phyloP scores from a whole-genome alignment of 495 filamentous ascomycete genomes.

The Cercophora scortea region DNA sequence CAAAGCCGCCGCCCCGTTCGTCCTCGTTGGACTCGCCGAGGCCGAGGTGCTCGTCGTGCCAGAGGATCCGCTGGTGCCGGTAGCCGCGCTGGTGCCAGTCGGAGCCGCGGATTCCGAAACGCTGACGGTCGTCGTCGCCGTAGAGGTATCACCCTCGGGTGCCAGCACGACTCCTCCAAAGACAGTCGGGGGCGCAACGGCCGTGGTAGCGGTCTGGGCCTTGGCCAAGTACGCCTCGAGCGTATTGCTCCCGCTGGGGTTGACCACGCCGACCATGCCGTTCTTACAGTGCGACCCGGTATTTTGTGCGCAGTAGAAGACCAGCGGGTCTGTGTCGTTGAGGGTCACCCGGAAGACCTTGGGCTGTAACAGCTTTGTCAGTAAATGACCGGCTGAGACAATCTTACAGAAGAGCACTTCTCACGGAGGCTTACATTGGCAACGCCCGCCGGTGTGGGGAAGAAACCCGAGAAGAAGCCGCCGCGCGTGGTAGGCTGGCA shows the following conservation, averaged over 20 bases:
- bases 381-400: neutral
- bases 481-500: slow-evolving; percentile 32
- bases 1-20: neutral
- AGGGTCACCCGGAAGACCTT: slow-evolving; percentile 41
- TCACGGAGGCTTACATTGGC: slow-evolving; percentile 14
- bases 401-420: neutral
- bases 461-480: slow-evolving; percentile 42
- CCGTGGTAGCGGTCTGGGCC: slow-evolving; percentile 10
- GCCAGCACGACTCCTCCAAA: neutral
- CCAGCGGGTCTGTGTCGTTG: slow-evolving; percentile 45
- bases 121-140: too few relatives aligned
- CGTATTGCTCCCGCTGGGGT: slow-evolving; percentile 10
- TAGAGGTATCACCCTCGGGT: neutral
- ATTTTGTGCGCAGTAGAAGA: slow-evolving; percentile 45
- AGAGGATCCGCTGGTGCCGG: neutral
- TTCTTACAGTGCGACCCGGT: slow-evolving; percentile 24
- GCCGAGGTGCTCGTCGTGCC: neutral
- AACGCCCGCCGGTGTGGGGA: slow-evolving; percentile 17
- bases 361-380: slow-evolving; percentile 5
- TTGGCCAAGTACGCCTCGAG: slow-evolving; percentile 12
- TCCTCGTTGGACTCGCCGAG: neutral
- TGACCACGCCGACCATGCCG: slow-evolving; percentile 31
- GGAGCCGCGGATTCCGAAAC: too few relatives aligned
- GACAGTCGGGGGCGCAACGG: slow-evolving; percentile 6
- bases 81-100: neutral